Evolutionary conservation across 495 filamentous ascomycete genomes (phyloP), one percentile per base, ranked within the genome.

Genomic region (Cercophora scortea): DNA sequence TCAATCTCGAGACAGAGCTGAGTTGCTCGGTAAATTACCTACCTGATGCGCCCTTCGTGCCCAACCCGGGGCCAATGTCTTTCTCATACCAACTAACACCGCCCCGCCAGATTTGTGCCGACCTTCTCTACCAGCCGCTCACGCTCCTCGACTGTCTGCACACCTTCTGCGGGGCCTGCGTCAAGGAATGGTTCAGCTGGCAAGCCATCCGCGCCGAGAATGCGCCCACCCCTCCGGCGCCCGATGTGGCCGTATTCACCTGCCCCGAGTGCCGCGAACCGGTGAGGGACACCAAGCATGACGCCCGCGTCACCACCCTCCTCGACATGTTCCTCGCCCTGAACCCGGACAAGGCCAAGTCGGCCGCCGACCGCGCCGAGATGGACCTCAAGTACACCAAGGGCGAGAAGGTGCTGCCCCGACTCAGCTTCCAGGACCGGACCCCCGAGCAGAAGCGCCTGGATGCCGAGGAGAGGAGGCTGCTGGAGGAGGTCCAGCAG

Each of bases 121-220:
- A 98, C 63, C 77, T 97, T 48, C 87, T 98, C 55, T 95, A 89
- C 74, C 88, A 96, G 65, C 93, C 93, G 16, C 82, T 97, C 53
- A 96, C 91, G 33, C 86, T 96, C 53, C 88, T 98, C 64, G 89
- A 97, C 74, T 98, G 93, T 66, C 83, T 98, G 1, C 93, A 98
- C 72, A 95, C 91, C 38, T 97, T 93, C 72, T 97, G 93, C 73
- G 93, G 89, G 51, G 85, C 87, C 32, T 98, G 93, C 64, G 66
- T 96, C 53, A 95, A 94, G 70, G 84, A 90, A 70, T 97, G 93
- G 93, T 98, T 98, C 71, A 76, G 74, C 47, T 84, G 72, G 49
- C 76, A 81, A 48, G 77, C 79, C 16, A 69, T 50, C 52, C 72
- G 50, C 54, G 71, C 62, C 61, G 75, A 73, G 32, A 68, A 68